Conservation (phyloP, 2,329 filamentous ascomycete genomes). For the Arthroderma sp. region DNA sequence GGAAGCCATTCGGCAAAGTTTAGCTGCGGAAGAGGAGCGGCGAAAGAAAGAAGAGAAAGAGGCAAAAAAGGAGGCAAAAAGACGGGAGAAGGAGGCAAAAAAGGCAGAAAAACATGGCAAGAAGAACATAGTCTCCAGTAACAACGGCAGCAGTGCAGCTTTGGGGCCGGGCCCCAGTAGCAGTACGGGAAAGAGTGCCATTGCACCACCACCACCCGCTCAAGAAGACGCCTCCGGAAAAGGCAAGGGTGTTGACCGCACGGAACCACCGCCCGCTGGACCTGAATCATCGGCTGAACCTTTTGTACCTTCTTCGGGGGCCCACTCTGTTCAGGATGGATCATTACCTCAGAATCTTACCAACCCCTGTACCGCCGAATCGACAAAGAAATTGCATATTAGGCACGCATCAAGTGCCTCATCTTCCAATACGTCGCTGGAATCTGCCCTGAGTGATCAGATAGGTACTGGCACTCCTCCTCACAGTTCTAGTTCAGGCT, state of each 20-base stretch:
- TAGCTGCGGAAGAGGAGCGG: conserved; percentile 90
- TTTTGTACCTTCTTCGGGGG: conserved; percentile 10
- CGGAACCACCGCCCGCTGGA: conserved; percentile 13
- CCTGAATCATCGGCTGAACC: conserved; percentile 10
- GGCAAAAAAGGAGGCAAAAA: conserved; percentile 68
- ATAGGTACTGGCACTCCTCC: conserved; percentile 38
- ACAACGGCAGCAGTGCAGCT: conserved; percentile 51
- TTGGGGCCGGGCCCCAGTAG: conserved; percentile 33
- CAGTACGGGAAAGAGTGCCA: conserved; percentile 17
- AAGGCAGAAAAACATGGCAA: conserved; percentile 59
- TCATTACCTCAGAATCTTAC: background rate
- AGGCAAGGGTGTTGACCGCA: conserved; percentile 57
- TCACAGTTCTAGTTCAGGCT: conserved; percentile 36
- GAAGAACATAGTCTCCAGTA: conserved; percentile 43
- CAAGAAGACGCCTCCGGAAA: conserved; percentile 38
- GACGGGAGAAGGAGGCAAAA: conserved; percentile 69
- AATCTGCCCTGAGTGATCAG: conserved; percentile 39
- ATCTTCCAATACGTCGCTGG: conserved; percentile 66
- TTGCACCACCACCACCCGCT: conserved; percentile 23
- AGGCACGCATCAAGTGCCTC: conserved; percentile 80
- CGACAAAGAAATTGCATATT: conserved; percentile 55
- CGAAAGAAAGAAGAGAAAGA: conserved; percentile 74
- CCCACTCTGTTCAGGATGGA: too few relatives aligned
- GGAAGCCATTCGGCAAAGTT: conserved; percentile 79
- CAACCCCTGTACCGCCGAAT: conserved; percentile 25